These are phyloP conservation scores for Oxyria digyna DNA, from an alignment of 148 eudicot genomes.

Conservation along the genomic window DNA sequence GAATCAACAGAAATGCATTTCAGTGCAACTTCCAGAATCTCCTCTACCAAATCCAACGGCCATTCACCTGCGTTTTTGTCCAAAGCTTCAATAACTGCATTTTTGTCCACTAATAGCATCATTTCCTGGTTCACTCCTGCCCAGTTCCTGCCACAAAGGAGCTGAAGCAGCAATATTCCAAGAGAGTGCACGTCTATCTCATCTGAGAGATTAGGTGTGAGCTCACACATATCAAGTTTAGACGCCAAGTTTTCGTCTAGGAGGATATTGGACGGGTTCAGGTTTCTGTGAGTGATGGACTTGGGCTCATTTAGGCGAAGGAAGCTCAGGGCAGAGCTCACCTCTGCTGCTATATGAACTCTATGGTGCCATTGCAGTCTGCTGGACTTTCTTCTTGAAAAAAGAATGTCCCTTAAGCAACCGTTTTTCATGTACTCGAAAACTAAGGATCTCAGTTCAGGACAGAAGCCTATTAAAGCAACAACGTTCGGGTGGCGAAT, in stretches of 20 bases:
- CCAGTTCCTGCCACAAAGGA: constrained; percentile 53
- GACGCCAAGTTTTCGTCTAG: constrained; percentile 42
- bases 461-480: constrained; percentile 53
- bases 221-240: constrained; percentile 31
- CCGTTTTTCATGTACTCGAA: constrained; percentile 70
- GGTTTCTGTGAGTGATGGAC: constrained; percentile 36
- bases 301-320: constrained; percentile 49
- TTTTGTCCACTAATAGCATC: constrained; percentile 13
- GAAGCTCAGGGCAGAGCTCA: constrained; percentile 40
- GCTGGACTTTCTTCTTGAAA: constrained; percentile 26
- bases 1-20: constrained; percentile 30
- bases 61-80: constrained; percentile 50
- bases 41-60: constrained; percentile 49
- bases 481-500: constrained; percentile 50
- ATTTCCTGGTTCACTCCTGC: constrained; percentile 19
- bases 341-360: constrained; percentile 48
- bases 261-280: constrained; percentile 48
- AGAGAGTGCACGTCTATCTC: constrained; percentile 34
- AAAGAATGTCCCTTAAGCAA: constrained; percentile 47
- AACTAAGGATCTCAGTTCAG: constrained; percentile 45
- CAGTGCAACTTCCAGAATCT: constrained; percentile 31
- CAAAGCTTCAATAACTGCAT: constrained; percentile 14
- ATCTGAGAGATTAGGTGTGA: constrained; percentile 15
- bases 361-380: constrained; percentile 49
- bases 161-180: constrained; percentile 57